Evolutionary conservation across 768 basidiomycete species (phyloP).

Genomic region (Psilocybe tampanensis): DNA sequence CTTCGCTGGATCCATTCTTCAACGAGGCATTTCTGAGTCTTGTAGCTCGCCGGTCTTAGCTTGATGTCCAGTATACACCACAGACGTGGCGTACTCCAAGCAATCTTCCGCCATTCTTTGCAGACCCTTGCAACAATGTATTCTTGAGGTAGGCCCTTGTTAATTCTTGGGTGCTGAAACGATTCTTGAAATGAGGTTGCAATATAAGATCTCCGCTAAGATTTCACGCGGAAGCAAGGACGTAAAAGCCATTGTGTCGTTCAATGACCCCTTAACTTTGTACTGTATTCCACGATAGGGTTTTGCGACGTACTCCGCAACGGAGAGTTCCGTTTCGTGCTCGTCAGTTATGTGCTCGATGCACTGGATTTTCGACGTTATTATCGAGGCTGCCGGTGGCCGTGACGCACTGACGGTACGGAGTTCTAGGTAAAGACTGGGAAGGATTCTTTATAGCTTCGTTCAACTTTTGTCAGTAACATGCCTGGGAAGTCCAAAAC

Average conservation of each 20-base stretch:
- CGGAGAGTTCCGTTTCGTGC: background rate
- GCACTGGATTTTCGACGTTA: background rate
- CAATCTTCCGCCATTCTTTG: slow-evolving; percentile 12
- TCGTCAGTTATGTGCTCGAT: background rate
- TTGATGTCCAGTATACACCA: slow-evolving; percentile 13
- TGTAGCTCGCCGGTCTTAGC: background rate
- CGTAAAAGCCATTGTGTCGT: background rate
- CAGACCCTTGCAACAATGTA: slow-evolving; percentile 1
- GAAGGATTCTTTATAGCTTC: no score
- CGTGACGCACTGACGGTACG: no score
- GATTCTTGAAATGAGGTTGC: background rate
- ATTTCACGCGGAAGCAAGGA: background rate
- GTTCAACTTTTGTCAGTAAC: no score
- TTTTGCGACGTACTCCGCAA: background rate
- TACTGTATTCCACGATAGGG: background rate
- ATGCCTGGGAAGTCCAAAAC: no score
- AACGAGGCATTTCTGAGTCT: background rate
- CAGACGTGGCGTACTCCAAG: slow-evolving; percentile 8
- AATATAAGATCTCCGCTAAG: background rate
- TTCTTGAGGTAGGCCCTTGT: no score
- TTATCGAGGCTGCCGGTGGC: background rate
- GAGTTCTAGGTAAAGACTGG: no score
- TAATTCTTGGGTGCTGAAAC: no score
- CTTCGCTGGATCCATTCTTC: slow-evolving; percentile 7
- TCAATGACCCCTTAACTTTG: background rate